phyloP scores from a whole-genome alignment of 2,329 filamentous ascomycete species.

The Fusarium beomiforme region DNA sequence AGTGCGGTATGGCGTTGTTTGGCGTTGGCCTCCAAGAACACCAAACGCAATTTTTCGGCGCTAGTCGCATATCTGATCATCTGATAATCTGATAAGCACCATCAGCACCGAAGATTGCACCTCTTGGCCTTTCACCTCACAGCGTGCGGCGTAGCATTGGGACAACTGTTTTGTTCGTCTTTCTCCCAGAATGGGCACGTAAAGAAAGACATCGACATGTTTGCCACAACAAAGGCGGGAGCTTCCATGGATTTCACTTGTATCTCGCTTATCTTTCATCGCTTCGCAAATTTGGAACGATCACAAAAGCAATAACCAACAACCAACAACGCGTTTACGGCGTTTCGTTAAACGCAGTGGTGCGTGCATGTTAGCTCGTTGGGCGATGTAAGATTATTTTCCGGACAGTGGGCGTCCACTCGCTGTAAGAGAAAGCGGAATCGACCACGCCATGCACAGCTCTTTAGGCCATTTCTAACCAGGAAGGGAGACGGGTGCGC shows the following conservation, averaged over 20 bases:
- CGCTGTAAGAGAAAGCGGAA: background rate
- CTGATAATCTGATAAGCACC: slow-evolving; percentile 27
- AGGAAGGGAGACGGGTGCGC: background rate
- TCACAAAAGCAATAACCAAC: background rate
- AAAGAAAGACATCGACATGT: background rate
- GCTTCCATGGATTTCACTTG: background rate
- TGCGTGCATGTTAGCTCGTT: background rate
- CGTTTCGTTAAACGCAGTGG: background rate
- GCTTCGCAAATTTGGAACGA: background rate
- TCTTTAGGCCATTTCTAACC: background rate
- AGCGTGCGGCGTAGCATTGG: slow-evolving; percentile 3
- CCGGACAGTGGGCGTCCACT: background rate
- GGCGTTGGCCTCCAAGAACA: background rate
- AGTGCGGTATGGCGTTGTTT: background rate
- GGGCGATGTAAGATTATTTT: background rate
- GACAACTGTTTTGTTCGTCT: background rate
- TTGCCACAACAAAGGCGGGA: background rate
- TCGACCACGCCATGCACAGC: background rate
- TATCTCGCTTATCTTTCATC: background rate
- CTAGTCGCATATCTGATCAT: slow-evolving; percentile 17
- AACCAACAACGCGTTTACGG: slow-evolving; percentile 5
- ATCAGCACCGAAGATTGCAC: slow-evolving; percentile 1
- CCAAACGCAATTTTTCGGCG: background rate
- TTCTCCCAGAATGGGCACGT: background rate
- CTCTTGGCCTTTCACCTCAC: background rate